Evolutionary conservation across 352 stramenopile species (phyloP).

Genomic region (Phytophthora idaei): DNA sequence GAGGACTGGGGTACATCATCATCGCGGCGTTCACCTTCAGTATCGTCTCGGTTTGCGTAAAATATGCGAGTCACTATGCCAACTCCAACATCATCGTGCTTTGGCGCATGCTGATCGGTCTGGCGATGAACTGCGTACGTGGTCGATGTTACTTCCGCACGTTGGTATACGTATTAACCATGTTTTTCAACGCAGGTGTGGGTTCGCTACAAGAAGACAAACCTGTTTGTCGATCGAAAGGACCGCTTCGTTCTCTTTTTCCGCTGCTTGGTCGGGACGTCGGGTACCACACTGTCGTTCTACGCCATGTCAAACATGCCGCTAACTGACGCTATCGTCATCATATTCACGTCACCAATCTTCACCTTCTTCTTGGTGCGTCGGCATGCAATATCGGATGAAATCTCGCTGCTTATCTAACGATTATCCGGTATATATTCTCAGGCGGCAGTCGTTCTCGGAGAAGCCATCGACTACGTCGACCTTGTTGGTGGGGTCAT

Average conservation of each 20-base stretch:
- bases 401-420: not conserved
- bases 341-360: conserved; percentile 70
- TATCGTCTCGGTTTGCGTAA: conserved; percentile 60
- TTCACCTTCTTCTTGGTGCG: conserved; percentile 62
- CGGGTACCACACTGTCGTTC: conserved; percentile 48
- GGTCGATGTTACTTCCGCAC: not conserved
- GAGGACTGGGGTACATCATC: conserved; percentile 47
- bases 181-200: conserved; percentile 28
- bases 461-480: conserved; percentile 47
- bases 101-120: conserved; percentile 56
- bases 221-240: conserved; percentile 39
- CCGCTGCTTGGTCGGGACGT: conserved; percentile 52
- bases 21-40: conserved; percentile 65
- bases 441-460: conserved; percentile 35
- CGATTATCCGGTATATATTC: not conserved
- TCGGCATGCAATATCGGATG: not conserved
- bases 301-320: conserved; percentile 73
- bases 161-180: not conserved
- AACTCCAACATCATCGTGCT: conserved; percentile 55
- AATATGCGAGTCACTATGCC: conserved; percentile 49
- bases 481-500: conserved; percentile 46
- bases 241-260: conserved; percentile 45
- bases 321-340: conserved; percentile 63
- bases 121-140: conserved; percentile 53
- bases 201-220: conserved; percentile 39